phyloP scores from a whole-genome alignment of 768 basidiomycete genomes.

The Austroboletus festivus region DNA sequence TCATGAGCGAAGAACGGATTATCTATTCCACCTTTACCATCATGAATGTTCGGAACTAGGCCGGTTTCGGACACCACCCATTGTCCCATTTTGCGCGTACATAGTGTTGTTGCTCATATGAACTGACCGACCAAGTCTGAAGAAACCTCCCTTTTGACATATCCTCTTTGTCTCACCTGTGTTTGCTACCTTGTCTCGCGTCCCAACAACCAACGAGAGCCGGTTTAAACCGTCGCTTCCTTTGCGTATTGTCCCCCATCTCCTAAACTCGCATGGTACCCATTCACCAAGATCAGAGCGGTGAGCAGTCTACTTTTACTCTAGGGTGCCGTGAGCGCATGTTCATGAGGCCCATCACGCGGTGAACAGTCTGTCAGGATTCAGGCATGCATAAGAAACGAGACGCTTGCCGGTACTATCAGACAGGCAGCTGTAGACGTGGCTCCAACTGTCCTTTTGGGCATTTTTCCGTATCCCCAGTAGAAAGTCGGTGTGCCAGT shows the following conservation, averaged over 20 bases:
- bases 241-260: neutral
- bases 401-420: constrained; percentile 25
- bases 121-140: constrained; percentile 8
- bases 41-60: constrained; percentile 29
- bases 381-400: constrained; percentile 8
- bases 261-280: constrained; percentile 12
- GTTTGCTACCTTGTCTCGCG: constrained; percentile 36
- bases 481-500: constrained; percentile 16
- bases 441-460: constrained; percentile 27
- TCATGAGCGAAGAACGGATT: constrained; percentile 16
- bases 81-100: constrained; percentile 27
- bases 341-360: constrained; percentile 8
- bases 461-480: constrained; percentile 13
- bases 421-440: constrained; percentile 25
- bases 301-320: constrained; percentile 11
- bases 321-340: neutral
- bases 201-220: constrained; percentile 26
- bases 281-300: too few relatives aligned
- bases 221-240: constrained; percentile 13
- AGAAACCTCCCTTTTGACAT: constrained; percentile 17
- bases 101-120: constrained; percentile 19
- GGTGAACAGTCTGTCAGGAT: constrained; percentile 12
- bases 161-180: constrained; percentile 23
- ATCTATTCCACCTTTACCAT: constrained; percentile 17
- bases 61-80: constrained; percentile 36